Base-by-base conservation (phyloP, 257 asterid genomes). In the Anisodus tanguticus region DNA sequence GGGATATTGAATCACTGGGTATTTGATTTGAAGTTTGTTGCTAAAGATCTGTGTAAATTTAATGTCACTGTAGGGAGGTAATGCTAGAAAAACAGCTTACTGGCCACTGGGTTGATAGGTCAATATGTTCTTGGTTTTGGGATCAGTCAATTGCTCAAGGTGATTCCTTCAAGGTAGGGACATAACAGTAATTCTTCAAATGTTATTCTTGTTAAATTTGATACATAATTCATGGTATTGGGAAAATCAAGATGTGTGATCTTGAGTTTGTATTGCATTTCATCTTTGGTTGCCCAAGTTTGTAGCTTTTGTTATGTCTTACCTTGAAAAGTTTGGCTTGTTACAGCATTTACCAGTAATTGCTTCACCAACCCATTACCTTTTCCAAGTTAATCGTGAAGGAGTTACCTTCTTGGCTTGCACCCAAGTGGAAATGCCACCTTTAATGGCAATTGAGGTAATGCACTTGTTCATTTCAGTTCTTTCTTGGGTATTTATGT, bases 401-500 rank as follows among this genome's bases (percentile, higher is more conserved):
- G 99, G 97, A 84, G 93, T 95, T 88, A 97, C 98, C 39, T 95
- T 97, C 89, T 89, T 97, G 89, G 97, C 98, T 0, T 95, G 97
- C 92, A 92, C 98, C 83, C 98, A 97, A 91, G 93, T 93, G 79
- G 99, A 97, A 91, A 97, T 95, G 99, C 97, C 98, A 17, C 99
- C 99, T 81, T 87, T 95, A 87, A 94, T 97, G 99, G 99, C 98
- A 53, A 93, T 92, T 91, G 98, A 97, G 99, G 99, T 94, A 82
- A 74, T 69, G 91, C 69, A 79, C 47, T 87, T 22, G 17, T 79
- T 10, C 53, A 37, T 45, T 57, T 39, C 17, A 9, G 59, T 79
- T 81, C 68, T 74, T 45, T 26, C 81, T 49, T 78, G 74, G 45
- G 68, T 60, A 60, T 76, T 31, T 81, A 26, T 26, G 58, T 7